These are phyloP conservation scores for Trifolium pratense DNA, from an alignment of 306 rosid species.

Conservation along the genomic window DNA sequence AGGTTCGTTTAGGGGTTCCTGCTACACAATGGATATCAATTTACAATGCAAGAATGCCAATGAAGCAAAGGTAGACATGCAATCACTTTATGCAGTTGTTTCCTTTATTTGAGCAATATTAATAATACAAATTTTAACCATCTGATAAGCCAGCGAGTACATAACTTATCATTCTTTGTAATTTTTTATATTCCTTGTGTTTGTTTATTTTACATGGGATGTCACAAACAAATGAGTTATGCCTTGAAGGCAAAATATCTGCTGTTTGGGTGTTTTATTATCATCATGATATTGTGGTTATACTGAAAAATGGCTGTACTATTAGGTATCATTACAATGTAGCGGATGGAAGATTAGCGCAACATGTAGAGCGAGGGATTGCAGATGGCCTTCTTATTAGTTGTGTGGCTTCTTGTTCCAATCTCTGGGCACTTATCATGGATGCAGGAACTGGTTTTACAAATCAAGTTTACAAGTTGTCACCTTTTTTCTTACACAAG, in stretches of 20 bases:
- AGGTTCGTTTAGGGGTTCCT: conserved; percentile 92
- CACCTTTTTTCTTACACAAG: conserved; percentile 90
- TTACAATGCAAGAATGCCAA: conserved; percentile 89
- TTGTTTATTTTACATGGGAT: background rate
- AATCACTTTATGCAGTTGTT: background rate
- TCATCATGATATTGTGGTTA: conserved; percentile 39
- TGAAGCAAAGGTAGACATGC: conserved; percentile 85
- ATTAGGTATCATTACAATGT: conserved; percentile 94
- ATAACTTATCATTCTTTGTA: background rate
- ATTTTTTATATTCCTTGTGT: background rate
- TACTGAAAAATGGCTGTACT: conserved; percentile 31
- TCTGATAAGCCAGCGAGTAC: background rate
- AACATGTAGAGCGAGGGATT: conserved; percentile 92
- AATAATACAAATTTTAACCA: background rate
- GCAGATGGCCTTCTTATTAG: conserved; percentile 95
- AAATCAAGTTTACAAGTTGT: conserved; percentile 82
- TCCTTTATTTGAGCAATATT: conserved; percentile 13
- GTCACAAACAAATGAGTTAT: conserved; percentile 8
- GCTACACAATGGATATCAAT: conserved; percentile 98
- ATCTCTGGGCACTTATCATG: conserved; percentile 99
- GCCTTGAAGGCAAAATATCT: conserved; percentile 10
- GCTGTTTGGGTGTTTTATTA: conserved; percentile 39
- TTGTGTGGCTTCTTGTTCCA: conserved; percentile 91
- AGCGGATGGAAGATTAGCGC: conserved; percentile 84
- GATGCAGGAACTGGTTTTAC: conserved; percentile 97